Percentiles rank a stretch among this genome's conserved stretches.
Evolutionary conservation across 805 yeast species (phyloP).

Genomic region (Torulaspora gathmanii): DNA sequence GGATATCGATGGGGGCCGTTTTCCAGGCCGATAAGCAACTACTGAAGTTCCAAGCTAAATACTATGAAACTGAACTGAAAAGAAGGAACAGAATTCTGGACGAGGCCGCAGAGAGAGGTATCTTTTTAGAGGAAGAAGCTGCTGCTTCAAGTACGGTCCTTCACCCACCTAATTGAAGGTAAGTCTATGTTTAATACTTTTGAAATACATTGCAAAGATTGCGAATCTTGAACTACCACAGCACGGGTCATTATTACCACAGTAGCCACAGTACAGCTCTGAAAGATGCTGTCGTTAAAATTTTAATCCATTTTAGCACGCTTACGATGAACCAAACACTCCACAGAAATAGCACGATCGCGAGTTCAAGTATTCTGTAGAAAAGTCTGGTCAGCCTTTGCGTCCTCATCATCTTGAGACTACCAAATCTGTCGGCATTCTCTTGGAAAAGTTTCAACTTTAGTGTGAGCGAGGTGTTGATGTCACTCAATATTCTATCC

Average conservation of each 20-base stretch:
- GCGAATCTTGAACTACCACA: neutral
- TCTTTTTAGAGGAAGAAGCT: slow-evolving; percentile 38
- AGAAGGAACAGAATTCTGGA: slow-evolving; percentile 38
- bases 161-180: slow-evolving; percentile 1
- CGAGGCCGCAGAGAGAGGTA: slow-evolving; percentile 45
- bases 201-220: neutral
- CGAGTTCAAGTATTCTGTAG: slow-evolving; percentile 28
- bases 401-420: slow-evolving; percentile 23
- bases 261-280: slow-evolving; percentile 24
- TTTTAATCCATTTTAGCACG: slow-evolving; percentile 20
- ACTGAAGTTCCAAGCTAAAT: slow-evolving; percentile 35
- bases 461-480: slow-evolving; percentile 63
- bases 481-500: slow-evolving; percentile 67
- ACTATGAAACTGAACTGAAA: slow-evolving; percentile 34
- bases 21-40: slow-evolving; percentile 42
- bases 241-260: slow-evolving; percentile 18
- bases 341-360: slow-evolving; percentile 30
- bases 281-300: slow-evolving; percentile 14
- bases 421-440: slow-evolving; percentile 31
- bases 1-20: slow-evolving; percentile 41
- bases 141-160: slow-evolving; percentile 18
- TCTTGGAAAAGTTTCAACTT: slow-evolving; percentile 43
- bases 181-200: neutral
- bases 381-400: slow-evolving; percentile 22
- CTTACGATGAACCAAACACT: slow-evolving; percentile 32